Evolutionary conservation across 129 eudicot genomes (phyloP), one percentile per base, ranked within the genome.

Genomic region (Scalesia atractyloides): DNA sequence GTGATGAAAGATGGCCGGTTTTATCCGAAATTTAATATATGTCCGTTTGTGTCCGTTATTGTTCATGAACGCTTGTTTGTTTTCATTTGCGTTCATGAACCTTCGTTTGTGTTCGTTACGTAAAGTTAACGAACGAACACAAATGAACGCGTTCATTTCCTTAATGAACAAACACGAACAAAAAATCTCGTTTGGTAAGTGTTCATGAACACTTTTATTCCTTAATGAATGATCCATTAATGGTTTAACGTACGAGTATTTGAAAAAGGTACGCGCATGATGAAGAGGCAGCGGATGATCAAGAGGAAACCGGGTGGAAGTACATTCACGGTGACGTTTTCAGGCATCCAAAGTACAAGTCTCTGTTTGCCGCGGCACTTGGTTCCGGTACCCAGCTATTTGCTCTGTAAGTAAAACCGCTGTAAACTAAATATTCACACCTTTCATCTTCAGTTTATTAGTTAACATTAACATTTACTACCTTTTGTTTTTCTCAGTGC

Each of bases 261-360:
- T 79, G 47, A 18, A 30, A 57, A 68, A 86, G 90, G 76, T 86
- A 86, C 47, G 85, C 87, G 10, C 90, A 86, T 69, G 90, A 86
- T 66, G 90, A 86, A 76, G 87, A 86, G 75, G 75, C 85, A 67
- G 83, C 83, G 63, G 90, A 86, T 51, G 87, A 86, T 73, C 87
- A 82, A 82, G 90, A 86, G 72, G 90, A 86, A 76, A 76, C 90
- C 17, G 90, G 90, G n/a, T 82, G 87, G 87, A 85, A 85, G 58
- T 85, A 85, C 78, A 85, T 85, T 24, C 89, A 85, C 63, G 89
- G 89, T 10, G 89, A 85, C 76, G 86, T 85, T 26, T 86, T 86
- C 33, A 77, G 90, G 78, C 80, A 79, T 24, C 90, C 87, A 6
- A 82, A 82, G 76, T 68, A 86, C 78, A 86, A 82, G 67, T 82